phyloP scores from a whole-genome alignment of 1,284 basidiomycete genomes.

The Melampsora abietis-canadensis region DNA sequence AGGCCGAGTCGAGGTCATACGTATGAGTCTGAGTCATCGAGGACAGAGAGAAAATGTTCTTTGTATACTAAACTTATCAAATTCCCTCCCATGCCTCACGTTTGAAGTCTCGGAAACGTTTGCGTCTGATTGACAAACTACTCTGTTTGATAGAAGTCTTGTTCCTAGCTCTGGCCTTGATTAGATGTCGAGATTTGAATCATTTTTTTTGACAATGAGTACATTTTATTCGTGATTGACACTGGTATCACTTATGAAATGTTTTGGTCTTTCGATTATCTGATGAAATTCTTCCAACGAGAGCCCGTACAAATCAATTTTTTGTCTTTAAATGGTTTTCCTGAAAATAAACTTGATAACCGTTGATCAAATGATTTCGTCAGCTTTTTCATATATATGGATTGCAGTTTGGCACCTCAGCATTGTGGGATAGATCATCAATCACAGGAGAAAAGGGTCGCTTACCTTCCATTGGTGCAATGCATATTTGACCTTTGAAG shows the following conservation, averaged over 20 bases:
- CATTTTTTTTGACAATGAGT: conserved; percentile 43
- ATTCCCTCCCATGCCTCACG: too few species aligned
- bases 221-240: conserved; percentile 48
- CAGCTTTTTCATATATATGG: too few species aligned
- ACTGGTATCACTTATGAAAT: conserved; percentile 46
- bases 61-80: too few species aligned
- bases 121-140: conserved; percentile 47
- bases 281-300: conserved; percentile 12
- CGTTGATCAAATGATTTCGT: conserved; percentile 46
- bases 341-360: conserved; percentile 72
- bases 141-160: conserved; percentile 46
- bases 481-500: too few species aligned
- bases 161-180: not conserved
- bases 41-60: too few species aligned
- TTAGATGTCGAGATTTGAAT: too few species aligned
- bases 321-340: conserved; percentile 61
- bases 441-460: too few species aligned
- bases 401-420: too few species aligned
- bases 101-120: conserved; percentile 28
- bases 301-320: not conserved
- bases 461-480: too few species aligned
- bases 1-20: too few species aligned
- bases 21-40: too few species aligned
- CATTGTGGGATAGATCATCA: too few species aligned
- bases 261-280: not conserved